phyloP scores from a whole-genome alignment of 148 eudicot genomes.

The Rheum nobile region DNA sequence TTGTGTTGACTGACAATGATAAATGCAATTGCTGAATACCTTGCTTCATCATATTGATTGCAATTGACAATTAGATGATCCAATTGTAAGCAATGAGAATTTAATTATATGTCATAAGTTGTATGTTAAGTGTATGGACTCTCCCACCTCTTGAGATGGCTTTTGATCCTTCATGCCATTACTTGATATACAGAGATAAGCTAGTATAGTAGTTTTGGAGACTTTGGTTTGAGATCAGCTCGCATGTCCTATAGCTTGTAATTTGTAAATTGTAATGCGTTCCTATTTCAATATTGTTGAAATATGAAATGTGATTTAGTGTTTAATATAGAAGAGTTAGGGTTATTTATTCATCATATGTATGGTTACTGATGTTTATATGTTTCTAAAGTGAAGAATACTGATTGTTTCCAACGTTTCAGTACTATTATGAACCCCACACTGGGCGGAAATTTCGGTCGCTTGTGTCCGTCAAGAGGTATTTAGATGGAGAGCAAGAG shows the following conservation, averaged over 20 bases:
- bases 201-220: background rate
- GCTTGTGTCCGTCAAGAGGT: slow-evolving; percentile 7
- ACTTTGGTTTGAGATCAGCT: background rate
- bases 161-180: background rate
- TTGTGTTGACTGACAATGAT: background rate
- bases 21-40: background rate
- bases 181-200: background rate
- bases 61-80: background rate
- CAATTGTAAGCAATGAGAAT: background rate
- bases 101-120: background rate
- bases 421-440: slow-evolving; percentile 1
- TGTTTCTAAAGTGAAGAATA: background rate
- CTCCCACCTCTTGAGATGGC: background rate
- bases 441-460: slow-evolving; percentile 1
- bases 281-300: background rate
- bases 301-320: background rate
- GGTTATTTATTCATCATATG: background rate
- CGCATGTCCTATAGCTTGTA: background rate
- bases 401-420: background rate
- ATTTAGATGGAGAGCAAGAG: slow-evolving; percentile 1
- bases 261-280: background rate
- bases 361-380: background rate
- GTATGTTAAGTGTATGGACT: background rate
- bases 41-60: background rate
- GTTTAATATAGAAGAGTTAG: background rate